Conservation (phyloP, 2,329 filamentous ascomycete species). For the Paracoccidioides lutzii region DNA sequence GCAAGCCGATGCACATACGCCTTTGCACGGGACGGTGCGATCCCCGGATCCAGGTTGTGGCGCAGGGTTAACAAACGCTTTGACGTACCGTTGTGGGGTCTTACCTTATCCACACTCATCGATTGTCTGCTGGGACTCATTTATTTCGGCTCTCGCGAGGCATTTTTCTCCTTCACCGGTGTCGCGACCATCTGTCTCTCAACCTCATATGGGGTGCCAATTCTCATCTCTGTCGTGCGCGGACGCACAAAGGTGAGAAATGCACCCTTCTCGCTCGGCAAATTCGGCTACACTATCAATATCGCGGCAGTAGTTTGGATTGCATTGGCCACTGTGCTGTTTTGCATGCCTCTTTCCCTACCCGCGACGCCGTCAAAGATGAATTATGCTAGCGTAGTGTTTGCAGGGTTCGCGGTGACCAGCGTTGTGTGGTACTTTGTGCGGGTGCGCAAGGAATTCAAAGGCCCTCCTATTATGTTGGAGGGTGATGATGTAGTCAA, state of each 20-base stretch:
- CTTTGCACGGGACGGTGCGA: constrained; percentile 62
- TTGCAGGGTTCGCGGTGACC: constrained; percentile 48
- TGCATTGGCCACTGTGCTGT: constrained; percentile 53
- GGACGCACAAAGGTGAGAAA: constrained; percentile 52
- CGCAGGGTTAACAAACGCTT: constrained; percentile 50
- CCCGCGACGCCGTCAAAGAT: constrained; percentile 45
- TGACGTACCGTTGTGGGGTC: constrained; percentile 57
- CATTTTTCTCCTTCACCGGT: constrained; percentile 68
- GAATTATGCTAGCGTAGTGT: constrained; percentile 57
- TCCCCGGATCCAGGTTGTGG: constrained; percentile 57
- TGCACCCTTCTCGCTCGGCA: constrained; percentile 56
- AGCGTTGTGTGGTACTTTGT: constrained; percentile 51
- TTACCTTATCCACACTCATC: constrained; percentile 54
- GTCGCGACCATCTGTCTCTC: constrained; percentile 69
- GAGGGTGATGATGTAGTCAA: constrained; percentile 21
- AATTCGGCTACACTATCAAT: constrained; percentile 57
- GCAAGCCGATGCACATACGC: constrained; percentile 63
- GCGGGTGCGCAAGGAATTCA: constrained; percentile 51
- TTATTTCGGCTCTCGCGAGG: constrained; percentile 64
- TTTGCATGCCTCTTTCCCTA: constrained; percentile 59
- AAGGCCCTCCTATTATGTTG: constrained; percentile 37
- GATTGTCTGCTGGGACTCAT: constrained; percentile 62
- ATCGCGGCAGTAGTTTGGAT: constrained; percentile 58
- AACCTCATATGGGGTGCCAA: constrained; percentile 62
- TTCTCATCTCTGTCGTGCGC: constrained; percentile 56